Conservation (phyloP, 1,139 yeast species). For the Pichia sp. region DNA sequence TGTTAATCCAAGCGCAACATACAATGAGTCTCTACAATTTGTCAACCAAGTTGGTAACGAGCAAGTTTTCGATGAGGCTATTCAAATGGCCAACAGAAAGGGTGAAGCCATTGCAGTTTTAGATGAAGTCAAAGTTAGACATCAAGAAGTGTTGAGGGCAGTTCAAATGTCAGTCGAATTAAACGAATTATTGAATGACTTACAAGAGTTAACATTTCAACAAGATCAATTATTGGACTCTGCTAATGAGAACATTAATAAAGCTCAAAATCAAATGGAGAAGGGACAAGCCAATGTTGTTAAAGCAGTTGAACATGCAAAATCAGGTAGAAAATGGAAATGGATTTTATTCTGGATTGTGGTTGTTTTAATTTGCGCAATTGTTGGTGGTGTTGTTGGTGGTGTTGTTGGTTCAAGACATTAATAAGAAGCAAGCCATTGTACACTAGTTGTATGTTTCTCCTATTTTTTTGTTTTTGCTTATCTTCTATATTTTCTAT, state of each 20-base stretch:
- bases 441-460: not conserved
- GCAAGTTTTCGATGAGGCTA: slow-evolving; percentile 91
- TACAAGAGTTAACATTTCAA: slow-evolving; percentile 94
- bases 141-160: slow-evolving; percentile 88
- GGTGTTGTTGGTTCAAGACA: slow-evolving; percentile 29
- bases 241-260: slow-evolving; percentile 71
- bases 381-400: slow-evolving; percentile 62
- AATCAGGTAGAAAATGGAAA: slow-evolving; percentile 86
- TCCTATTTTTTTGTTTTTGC: not conserved
- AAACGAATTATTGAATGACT: slow-evolving; percentile 89
- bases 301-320: slow-evolving; percentile 83
- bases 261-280: slow-evolving; percentile 87
- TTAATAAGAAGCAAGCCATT: not conserved
- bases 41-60: slow-evolving; percentile 62
- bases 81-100: slow-evolving; percentile 75
- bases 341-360: slow-evolving; percentile 75
- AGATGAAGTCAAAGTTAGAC: slow-evolving; percentile 94
- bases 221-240: slow-evolving; percentile 86
- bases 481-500: not conserved
- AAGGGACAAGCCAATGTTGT: slow-evolving; percentile 92
- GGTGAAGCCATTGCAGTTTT: slow-evolving; percentile 96
- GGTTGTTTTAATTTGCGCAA: slow-evolving; percentile 48
- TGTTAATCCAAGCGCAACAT: slow-evolving; percentile 89
- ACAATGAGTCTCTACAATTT: slow-evolving; percentile 73
- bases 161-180: slow-evolving; percentile 95